Evolutionary conservation across 345 rosid genomes (phyloP).

Genomic region (Brassica cretica): DNA sequence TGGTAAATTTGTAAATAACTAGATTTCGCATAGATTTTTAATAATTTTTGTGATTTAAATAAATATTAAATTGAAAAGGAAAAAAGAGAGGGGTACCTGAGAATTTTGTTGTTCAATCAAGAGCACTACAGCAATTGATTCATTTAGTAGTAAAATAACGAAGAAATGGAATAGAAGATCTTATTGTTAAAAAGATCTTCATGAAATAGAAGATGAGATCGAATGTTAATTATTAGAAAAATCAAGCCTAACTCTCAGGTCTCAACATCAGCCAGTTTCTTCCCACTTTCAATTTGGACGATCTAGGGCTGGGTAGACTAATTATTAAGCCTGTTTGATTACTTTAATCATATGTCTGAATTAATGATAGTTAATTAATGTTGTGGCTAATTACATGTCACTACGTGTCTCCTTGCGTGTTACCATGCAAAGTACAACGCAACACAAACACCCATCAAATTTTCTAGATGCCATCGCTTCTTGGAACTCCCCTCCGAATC

Average conservation of each 20-base stretch:
- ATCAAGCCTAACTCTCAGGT: constrained; percentile 33
- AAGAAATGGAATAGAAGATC: constrained; percentile 10
- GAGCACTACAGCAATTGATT: too few species aligned
- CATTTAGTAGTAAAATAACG: too few species aligned
- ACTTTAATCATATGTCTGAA: constrained; percentile 4
- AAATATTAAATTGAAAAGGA: too few species aligned
- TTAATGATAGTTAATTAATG: constrained; percentile 10
- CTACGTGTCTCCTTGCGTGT: constrained; percentile 40
- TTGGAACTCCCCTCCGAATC: constrained; percentile 33
- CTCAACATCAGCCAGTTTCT: constrained; percentile 30
- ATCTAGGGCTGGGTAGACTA: constrained; percentile 17
- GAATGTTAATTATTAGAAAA: constrained; percentile 11
- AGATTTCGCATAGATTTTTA: too few species aligned
- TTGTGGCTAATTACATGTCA: constrained; percentile 20
- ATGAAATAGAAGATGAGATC: constrained; percentile 26
- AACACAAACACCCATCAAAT: constrained; percentile 24
- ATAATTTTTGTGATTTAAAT: too few species aligned
- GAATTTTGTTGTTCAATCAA: too few species aligned
- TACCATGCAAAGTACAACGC: constrained; percentile 38
- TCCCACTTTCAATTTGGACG: constrained; percentile 27
- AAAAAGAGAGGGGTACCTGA: too few species aligned
- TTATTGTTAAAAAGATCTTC: neutral
- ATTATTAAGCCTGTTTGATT: constrained; percentile 5
- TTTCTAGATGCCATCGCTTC: constrained; percentile 30
- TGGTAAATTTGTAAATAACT: too few species aligned